A percentile compares a stretch with the other conserved stretches of the same genome.
Evolutionary conservation across 768 basidiomycete species (phyloP).

Genomic region (Postia placenta): DNA sequence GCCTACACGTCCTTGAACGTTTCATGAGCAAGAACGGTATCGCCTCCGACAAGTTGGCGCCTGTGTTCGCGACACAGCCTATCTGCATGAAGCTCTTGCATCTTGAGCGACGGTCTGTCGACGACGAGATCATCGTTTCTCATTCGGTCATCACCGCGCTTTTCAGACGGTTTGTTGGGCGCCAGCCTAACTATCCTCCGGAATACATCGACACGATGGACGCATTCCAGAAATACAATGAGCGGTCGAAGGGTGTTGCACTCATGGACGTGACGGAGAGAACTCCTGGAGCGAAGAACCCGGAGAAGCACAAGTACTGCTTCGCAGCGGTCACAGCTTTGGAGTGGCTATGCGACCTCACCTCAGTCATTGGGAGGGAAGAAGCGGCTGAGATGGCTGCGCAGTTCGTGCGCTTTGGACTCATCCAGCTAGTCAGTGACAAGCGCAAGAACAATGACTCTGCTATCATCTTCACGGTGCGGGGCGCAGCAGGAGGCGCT

Average conservation of each 20-base stretch:
- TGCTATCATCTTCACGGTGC: slow-evolving; percentile 88
- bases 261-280: slow-evolving; percentile 70
- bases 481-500: slow-evolving; percentile 70
- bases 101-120: slow-evolving; percentile 84
- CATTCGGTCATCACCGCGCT: slow-evolving; percentile 91
- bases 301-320: slow-evolving; percentile 56
- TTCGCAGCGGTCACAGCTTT: slow-evolving; percentile 84
- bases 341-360: slow-evolving; percentile 97
- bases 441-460: slow-evolving; percentile 89
- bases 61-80: slow-evolving; percentile 85
- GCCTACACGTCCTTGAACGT: slow-evolving; percentile 96
- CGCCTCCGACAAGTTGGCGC: slow-evolving; percentile 85
- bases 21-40: slow-evolving; percentile 99
- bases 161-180: slow-evolving; percentile 92
- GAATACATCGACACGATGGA: slow-evolving; percentile 45
- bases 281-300: slow-evolving; percentile 45
- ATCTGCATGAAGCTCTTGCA: slow-evolving; percentile 98
- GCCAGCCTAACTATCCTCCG: slow-evolving; percentile 72
- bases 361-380: slow-evolving; percentile 91
- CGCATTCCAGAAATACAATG: slow-evolving; percentile 67
- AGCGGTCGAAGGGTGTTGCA: slow-evolving; percentile 68
- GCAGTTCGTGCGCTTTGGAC: slow-evolving; percentile 93
- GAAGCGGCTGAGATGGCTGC: slow-evolving; percentile 98
- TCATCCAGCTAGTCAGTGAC: slow-evolving; percentile 84
- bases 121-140: slow-evolving; percentile 97